phyloP scores from a whole-genome alignment of 2,329 filamentous ascomycete species.

The Aspergillus versicolor region DNA sequence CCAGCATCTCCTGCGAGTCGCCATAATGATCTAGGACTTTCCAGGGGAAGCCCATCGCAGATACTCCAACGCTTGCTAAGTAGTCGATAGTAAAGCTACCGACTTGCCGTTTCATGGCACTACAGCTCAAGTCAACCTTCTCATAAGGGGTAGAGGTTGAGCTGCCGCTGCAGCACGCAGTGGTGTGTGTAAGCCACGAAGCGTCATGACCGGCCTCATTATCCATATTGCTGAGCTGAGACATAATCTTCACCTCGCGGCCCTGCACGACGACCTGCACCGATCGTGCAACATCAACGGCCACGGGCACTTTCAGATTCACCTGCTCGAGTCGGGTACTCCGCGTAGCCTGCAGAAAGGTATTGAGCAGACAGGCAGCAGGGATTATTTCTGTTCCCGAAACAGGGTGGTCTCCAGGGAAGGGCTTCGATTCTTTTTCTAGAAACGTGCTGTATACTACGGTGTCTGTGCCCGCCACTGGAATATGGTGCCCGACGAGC shows the following conservation, averaged over 20 bases:
- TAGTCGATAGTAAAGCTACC: slow-evolving; percentile 41
- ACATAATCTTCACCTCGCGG: slow-evolving; percentile 33
- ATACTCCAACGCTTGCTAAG: slow-evolving; percentile 40
- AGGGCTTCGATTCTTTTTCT: slow-evolving; percentile 41
- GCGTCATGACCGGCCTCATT: not conserved
- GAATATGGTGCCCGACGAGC: slow-evolving; percentile 33
- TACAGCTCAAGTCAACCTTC: slow-evolving; percentile 3
- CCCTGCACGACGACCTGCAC: slow-evolving; percentile 39
- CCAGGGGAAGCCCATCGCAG: slow-evolving; percentile 46
- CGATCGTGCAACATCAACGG: slow-evolving; percentile 34
- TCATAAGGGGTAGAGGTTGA: not conserved
- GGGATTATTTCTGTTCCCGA: slow-evolving; percentile 47
- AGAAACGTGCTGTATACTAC: slow-evolving; percentile 37
- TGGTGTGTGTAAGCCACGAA: slow-evolving; percentile 20
- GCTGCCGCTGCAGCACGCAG: not conserved
- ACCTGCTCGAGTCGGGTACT: slow-evolving; percentile 32
- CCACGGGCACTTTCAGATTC: slow-evolving; percentile 33
- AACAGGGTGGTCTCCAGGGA: slow-evolving; percentile 42
- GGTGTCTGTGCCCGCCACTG: slow-evolving; percentile 28
- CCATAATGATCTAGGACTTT: slow-evolving; percentile 40
- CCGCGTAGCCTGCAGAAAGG: slow-evolving; percentile 35
- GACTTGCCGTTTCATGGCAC: slow-evolving; percentile 25
- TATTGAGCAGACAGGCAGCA: slow-evolving; percentile 44
- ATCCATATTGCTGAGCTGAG: slow-evolving; percentile 25
- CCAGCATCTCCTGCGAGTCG: slow-evolving; percentile 42